phyloP scores from a whole-genome alignment of 78 protist genomes.

The Dictyostelium firmibasis region DNA sequence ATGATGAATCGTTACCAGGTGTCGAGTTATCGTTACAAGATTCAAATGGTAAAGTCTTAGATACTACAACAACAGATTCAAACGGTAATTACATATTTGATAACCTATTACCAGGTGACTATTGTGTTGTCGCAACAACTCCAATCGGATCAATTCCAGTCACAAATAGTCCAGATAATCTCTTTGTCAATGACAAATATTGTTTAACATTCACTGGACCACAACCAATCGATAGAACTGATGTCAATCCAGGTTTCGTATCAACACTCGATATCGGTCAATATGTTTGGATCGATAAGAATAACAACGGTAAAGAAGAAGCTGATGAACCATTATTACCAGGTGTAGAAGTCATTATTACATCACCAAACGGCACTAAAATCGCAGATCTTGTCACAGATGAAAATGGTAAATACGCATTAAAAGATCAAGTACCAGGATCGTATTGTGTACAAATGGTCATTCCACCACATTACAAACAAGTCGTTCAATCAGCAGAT shows the following conservation, averaged over 20 bases:
- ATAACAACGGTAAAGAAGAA: not conserved
- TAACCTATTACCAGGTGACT: not conserved
- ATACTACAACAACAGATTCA: not conserved
- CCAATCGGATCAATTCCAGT: not conserved
- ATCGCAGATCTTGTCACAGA: not conserved
- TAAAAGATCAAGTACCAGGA: not conserved
- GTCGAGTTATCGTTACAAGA: not conserved
- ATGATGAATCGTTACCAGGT: not conserved
- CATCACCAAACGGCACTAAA: not conserved
- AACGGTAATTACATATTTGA: not conserved
- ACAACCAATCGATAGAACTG: not conserved
- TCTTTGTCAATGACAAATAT: not conserved
- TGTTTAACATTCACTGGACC: not conserved
- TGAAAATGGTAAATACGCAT: not conserved
- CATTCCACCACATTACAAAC: not conserved
- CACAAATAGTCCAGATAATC: not conserved
- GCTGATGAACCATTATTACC: not conserved
- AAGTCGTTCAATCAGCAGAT: not conserved
- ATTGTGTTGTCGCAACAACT: not conserved
- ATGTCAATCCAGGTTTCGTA: not conserved
- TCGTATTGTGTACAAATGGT: not conserved
- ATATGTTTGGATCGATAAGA: not conserved
- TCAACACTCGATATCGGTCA: not conserved
- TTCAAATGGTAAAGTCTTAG: not conserved
- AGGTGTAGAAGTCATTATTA: not conserved